Evolutionary conservation across 129 eudicot species (phyloP).

Genomic region (Flaveria trinervia): DNA sequence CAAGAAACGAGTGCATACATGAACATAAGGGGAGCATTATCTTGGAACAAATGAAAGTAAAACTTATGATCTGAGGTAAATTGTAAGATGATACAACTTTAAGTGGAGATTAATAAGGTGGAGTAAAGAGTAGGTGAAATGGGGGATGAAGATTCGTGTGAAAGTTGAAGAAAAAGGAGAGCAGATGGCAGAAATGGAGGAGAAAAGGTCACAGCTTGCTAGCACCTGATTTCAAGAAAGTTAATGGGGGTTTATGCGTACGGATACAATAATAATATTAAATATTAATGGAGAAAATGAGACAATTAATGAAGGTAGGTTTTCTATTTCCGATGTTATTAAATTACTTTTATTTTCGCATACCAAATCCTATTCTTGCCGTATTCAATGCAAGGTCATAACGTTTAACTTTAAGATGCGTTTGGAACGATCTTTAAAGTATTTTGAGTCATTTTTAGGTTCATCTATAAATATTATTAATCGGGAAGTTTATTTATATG

Average conservation of each 20-base stretch:
- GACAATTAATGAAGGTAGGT: slow-evolving; percentile 28
- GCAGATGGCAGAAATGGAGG: slow-evolving; percentile 40
- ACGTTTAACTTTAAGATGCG: too few relatives aligned
- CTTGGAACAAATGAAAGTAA: background rate
- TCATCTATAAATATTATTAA: too few relatives aligned
- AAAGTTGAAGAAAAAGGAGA: slow-evolving; percentile 34
- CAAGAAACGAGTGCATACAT: slow-evolving; percentile 19
- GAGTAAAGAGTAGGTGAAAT: background rate
- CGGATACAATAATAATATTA: slow-evolving; percentile 25
- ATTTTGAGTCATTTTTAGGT: too few relatives aligned
- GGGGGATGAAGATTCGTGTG: slow-evolving; percentile 11
- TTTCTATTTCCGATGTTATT: background rate
- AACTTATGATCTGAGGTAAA: slow-evolving; percentile 8
- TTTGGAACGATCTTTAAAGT: too few relatives aligned
- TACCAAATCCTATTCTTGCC: too few relatives aligned
- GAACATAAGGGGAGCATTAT: slow-evolving; percentile 15
- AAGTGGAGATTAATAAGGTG: slow-evolving; percentile 1
- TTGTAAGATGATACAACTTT: background rate
- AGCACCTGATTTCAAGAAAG: slow-evolving; percentile 28
- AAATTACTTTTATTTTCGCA: background rate
- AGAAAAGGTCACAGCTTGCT: slow-evolving; percentile 23
- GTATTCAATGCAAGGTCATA: too few relatives aligned
- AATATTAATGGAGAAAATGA: slow-evolving; percentile 11
- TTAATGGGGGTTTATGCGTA: slow-evolving; percentile 28
- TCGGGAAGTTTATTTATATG: too few relatives aligned